These are phyloP conservation scores for Penicillium brasilianum DNA, from an alignment of 2,329 filamentous ascomycete species.

Conservation along the genomic window DNA sequence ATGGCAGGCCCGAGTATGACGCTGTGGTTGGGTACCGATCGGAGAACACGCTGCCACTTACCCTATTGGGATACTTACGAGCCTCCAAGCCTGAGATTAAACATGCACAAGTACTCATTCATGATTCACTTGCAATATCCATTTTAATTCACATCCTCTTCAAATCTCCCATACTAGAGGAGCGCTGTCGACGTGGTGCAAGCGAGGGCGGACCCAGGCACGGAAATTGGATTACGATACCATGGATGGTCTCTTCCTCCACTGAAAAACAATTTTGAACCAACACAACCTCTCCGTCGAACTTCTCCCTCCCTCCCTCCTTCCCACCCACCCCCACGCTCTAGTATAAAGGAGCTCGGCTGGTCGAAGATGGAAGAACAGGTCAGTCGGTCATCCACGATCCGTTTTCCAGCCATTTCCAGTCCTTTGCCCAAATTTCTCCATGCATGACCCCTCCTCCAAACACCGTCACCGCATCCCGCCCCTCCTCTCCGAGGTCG, in stretches of 20 bases:
- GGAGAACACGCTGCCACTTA: constrained; percentile 29
- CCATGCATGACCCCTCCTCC: constrained; percentile 19
- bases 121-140: background rate
- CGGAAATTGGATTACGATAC: constrained; percentile 35
- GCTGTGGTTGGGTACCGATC: constrained; percentile 5
- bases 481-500: constrained; percentile 22
- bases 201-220: constrained; percentile 31
- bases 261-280: constrained; percentile 35
- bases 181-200: constrained; percentile 5
- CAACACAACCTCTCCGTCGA: constrained; percentile 32
- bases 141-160: background rate
- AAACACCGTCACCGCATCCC: constrained; percentile 20
- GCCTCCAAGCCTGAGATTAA: background rate
- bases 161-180: background rate
- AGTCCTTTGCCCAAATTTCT: constrained; percentile 14
- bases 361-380: constrained; percentile 53
- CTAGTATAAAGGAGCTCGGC: constrained; percentile 39
- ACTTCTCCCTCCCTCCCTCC: constrained; percentile 21
- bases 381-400: constrained; percentile 35
- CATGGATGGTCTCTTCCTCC: constrained; percentile 28
- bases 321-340: constrained; percentile 23
- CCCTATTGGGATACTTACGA: constrained; percentile 25
- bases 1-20: background rate
- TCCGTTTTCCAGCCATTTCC: background rate
- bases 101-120: background rate